Evolutionary conservation across 2,329 filamentous ascomycete species (phyloP).

Genomic region (Nannizzia gypsea): DNA sequence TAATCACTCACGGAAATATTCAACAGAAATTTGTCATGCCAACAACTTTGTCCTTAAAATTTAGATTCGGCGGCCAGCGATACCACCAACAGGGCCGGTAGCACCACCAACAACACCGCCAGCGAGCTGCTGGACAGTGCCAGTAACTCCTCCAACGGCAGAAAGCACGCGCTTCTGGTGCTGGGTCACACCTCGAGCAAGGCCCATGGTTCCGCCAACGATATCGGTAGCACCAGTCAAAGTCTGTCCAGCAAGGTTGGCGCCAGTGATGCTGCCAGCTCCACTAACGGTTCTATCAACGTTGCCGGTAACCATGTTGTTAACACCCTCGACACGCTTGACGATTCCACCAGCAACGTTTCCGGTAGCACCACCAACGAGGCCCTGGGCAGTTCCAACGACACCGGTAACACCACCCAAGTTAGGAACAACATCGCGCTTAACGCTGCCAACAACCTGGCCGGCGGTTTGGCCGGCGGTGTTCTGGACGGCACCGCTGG

Average conservation of each 20-base stretch:
- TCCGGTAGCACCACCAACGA: not conserved
- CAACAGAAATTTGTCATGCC: not conserved
- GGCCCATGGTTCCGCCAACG: not conserved
- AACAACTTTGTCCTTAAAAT: not conserved
- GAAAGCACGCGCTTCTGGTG: not conserved
- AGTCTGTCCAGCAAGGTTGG: not conserved
- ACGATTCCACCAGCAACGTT: not conserved
- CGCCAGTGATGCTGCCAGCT: not conserved
- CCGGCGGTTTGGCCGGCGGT: not conserved
- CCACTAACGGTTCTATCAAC: not conserved
- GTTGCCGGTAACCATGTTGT: not conserved
- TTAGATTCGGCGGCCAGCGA: not conserved
- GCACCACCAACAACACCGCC: not conserved
- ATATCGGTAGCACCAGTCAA: not conserved
- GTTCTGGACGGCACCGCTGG: not conserved
- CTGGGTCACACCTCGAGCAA: not conserved
- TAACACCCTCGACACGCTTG: not conserved
- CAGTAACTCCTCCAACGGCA: not conserved
- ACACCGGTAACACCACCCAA: not conserved
- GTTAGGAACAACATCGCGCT: not conserved
- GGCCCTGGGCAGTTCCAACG: not conserved
- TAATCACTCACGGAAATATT: not conserved
- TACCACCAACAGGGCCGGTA: not conserved
- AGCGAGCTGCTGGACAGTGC: not conserved
- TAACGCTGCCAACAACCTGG: not conserved